Percentiles rank a stretch among this genome's conserved stretches.
Evolutionary conservation across 2,329 filamentous ascomycete genomes (phyloP).

Genomic region (Endoconidiophora polonica): DNA sequence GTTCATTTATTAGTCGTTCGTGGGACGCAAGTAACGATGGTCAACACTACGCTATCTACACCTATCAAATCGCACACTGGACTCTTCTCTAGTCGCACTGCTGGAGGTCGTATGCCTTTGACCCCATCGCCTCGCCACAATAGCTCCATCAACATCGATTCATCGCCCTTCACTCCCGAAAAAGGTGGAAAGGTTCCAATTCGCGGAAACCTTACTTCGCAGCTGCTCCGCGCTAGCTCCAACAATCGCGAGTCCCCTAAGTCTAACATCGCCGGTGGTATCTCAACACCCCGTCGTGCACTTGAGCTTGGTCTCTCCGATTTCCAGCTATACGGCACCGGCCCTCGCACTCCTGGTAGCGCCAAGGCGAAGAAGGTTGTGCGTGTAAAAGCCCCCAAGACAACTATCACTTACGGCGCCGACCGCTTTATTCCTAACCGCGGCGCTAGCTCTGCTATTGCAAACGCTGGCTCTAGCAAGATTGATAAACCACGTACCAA

Average conservation of each 20-base stretch:
- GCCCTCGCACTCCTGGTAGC: slow-evolving; percentile 42
- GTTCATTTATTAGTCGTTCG: slow-evolving; percentile 15
- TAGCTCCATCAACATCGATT: slow-evolving; percentile 35
- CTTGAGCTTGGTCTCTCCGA: slow-evolving; percentile 87
- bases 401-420: slow-evolving; percentile 60
- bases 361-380: slow-evolving; percentile 39
- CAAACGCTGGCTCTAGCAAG: slow-evolving; percentile 69
- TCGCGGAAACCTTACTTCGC: slow-evolving; percentile 63
- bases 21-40: slow-evolving; percentile 23
- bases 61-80: slow-evolving; percentile 90
- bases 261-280: slow-evolving; percentile 73
- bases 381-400: slow-evolving; percentile 52
- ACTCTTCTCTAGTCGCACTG: slow-evolving; percentile 80
- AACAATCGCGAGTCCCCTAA: slow-evolving; percentile 78
- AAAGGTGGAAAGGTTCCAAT: slow-evolving; percentile 49
- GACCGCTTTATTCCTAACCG: slow-evolving; percentile 97
- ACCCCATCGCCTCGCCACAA: slow-evolving; percentile 68
- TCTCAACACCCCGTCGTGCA: slow-evolving; percentile 60
- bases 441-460: slow-evolving; percentile 71
- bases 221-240: slow-evolving; percentile 54
- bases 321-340: slow-evolving; percentile 77
- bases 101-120: slow-evolving; percentile 84
- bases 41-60: slow-evolving; percentile 77
- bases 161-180: slow-evolving; percentile 66
- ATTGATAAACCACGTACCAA: slow-evolving; percentile 58